Evolutionary conservation across 2,329 filamentous ascomycete species (phyloP), one percentile per base, ranked within the genome.

Genomic region (Berkeleyomyces rouxiae): DNA sequence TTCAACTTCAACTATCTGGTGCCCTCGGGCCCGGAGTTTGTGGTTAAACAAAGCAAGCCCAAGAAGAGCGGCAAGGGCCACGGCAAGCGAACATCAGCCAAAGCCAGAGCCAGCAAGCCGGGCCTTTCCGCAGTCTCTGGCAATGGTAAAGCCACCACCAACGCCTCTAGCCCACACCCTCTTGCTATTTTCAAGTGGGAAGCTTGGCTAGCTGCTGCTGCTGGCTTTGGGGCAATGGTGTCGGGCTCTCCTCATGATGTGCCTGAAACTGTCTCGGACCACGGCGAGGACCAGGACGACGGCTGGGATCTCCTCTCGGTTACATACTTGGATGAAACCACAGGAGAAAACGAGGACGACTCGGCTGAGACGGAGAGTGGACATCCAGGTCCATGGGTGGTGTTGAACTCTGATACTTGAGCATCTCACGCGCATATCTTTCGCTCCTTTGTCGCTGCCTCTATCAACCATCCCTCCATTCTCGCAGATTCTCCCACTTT

Each of bases 1-100:
- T 63, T 63, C 36, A 60, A 59, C 40, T 53, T 63, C 46, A 61
- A 63, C 47, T 63, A 60, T 23, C 16, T 63, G n/a, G 47, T 44
- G 11, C 47, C 58, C 31, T 16, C 47, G 31, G 62, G 58, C 40
- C 47, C 58, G 6, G 62, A 63, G 49, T 63, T 63, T 33, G 43
- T 57, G 9, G 40, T 63, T 7, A 59, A 49, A 43, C 42, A 46
- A 4, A 43, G 40, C 53, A 63, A 63, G 49, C n/a, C 37, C 31
- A 63, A 40, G 37, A 63, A 61, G 58, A 61, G 58, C 23, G 16
- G 33, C 16, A 63, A 59, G 37, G 43, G 7, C 46, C 39, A 37
- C 16, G 57, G n/a, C 40, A 58, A 58, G 23, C 49, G 37, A 23
- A 33, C 49, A 39, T 16, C 36, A 10, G 23, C 57, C 7, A 58